Percentiles rank a stretch among this genome's conserved stretches.
Evolutionary conservation across 306 rosid species (phyloP).

Genomic region (Crataegus laevigata): DNA sequence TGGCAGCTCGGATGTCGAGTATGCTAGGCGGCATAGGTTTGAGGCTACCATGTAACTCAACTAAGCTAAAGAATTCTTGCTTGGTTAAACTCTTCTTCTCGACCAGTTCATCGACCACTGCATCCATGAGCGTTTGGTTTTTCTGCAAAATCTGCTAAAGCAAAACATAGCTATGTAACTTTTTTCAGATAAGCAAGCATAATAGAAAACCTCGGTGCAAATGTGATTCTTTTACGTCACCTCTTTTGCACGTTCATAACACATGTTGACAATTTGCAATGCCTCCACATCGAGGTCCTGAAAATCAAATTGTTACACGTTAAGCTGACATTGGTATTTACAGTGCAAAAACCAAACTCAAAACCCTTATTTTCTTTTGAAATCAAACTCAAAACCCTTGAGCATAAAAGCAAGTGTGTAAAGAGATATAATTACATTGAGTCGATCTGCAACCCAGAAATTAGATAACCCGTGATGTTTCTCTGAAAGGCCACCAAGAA

Average conservation of each 20-base stretch:
- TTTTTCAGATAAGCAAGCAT: background rate
- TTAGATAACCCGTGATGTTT: constrained; percentile 66
- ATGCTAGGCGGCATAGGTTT: constrained; percentile 55
- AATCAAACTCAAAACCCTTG: background rate
- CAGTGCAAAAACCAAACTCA: background rate
- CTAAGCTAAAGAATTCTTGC: constrained; percentile 57
- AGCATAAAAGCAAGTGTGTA: constrained; percentile 6
- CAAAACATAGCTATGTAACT: constrained; percentile 8
- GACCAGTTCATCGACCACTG: constrained; percentile 64
- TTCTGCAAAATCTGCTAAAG: constrained; percentile 57
- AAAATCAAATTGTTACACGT: constrained; percentile 6
- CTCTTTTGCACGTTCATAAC: constrained; percentile 89
- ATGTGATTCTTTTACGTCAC: constrained; percentile 22
- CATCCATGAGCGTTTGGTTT: constrained; percentile 69
- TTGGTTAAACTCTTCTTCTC: constrained; percentile 79
- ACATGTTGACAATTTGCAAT: constrained; percentile 45
- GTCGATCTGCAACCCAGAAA: constrained; percentile 85
- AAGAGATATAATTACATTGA: constrained; percentile 50
- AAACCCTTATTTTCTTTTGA: too few relatives aligned
- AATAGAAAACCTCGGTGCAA: background rate
- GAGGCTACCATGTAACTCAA: constrained; percentile 61
- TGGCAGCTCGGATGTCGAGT: constrained; percentile 62
- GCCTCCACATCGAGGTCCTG: constrained; percentile 89
- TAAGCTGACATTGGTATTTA: background rate
- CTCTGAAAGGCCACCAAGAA: constrained; percentile 90